Percentiles rank a stretch among this genome's conserved stretches.
Evolutionary conservation across 176 grass and related monocot genomes (phyloP).

Genomic region (Eragrostis curvula): DNA sequence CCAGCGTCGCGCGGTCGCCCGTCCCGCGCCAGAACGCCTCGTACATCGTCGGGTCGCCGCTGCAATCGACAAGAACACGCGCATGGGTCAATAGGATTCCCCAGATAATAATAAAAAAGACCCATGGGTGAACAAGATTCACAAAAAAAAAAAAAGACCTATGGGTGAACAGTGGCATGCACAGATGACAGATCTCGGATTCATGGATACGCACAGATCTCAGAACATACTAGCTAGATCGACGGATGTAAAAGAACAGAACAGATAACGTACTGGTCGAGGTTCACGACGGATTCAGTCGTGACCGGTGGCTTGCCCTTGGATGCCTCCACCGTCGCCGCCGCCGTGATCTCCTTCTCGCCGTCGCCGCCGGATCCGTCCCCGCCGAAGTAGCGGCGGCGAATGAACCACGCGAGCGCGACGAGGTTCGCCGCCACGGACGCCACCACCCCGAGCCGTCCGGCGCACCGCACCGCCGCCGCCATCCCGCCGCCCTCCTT

Average conservation of each 20-base stretch:
- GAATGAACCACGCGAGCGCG: conserved; percentile 30
- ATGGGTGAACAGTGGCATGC: background rate
- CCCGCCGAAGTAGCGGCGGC: background rate
- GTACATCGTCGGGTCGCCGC: conserved; percentile 77
- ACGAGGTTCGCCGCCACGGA: conserved; percentile 42
- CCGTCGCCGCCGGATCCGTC: background rate
- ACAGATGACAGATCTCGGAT: background rate
- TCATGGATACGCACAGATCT: background rate
- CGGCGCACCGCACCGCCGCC: conserved; percentile 4
- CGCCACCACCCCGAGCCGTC: conserved; percentile 26
- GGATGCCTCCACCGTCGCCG: conserved; percentile 2
- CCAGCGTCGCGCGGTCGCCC: conserved; percentile 47
- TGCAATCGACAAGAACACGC: conserved; percentile 3
- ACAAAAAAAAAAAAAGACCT: background rate
- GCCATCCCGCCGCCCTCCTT: background rate
- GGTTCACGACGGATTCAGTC: conserved; percentile 44
- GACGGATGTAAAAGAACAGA: background rate
- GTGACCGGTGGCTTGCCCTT: conserved; percentile 27
- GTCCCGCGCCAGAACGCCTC: conserved; percentile 62
- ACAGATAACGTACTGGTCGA: conserved; percentile 63
- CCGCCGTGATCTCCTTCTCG: background rate
- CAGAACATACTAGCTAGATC: background rate
- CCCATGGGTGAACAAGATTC: no score
- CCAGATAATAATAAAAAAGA: background rate
- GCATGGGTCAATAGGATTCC: no score